Base-by-base conservation (phyloP, 1,284 basidiomycete species). In the Sporisorium graminicola region DNA sequence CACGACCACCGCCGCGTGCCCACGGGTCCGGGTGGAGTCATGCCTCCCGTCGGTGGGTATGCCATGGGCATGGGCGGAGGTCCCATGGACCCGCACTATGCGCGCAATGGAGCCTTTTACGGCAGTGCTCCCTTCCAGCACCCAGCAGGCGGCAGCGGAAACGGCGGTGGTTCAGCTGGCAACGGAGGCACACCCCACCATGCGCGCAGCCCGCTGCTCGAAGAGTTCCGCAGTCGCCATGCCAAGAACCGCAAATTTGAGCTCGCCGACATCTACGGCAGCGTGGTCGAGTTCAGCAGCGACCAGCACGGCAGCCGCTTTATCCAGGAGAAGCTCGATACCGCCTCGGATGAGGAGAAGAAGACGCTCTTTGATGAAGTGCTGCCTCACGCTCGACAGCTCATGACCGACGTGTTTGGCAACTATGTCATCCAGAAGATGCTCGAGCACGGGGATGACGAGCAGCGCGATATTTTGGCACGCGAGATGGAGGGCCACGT, bases 371-470 rank as follows among this genome's bases (percentile, higher is more conserved):
- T 96, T 78, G 91, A 93, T 60, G 97, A 99, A 87, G 92, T 98
- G 74, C 89, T 94, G 47, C 93, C 94, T 13, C 91, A 91, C 81
- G 89, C 92, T 3, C 87, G 94, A 53, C 90, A 91, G 71, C 89
- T 99, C 61, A 93, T 96, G 83, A 92, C 92, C 76, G 95, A 98
- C 83, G 94, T 98, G 46, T 99, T 98, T 85, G 96, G 96, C 65
- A 99, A 99, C 88, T 99, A 84, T 42, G 98, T 87, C 91, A 91
- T 98, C 65, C 96, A 99, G 86, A 98, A 98, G 87, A 87, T 98
- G 80, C 93, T 98, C 79, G 96, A 99, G 86, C 90, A 93, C 82
- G 95, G 96, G 26, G 92, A 91, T 18, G 89, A 90, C 67, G 87
- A 68, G 57, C 80, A 86, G 63, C 92, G 92, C 82, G 89, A 90